Evolutionary conservation across 2,329 filamentous ascomycete species (phyloP), one percentile per base, ranked within the genome.

Genomic region (Fusarium sp.): DNA sequence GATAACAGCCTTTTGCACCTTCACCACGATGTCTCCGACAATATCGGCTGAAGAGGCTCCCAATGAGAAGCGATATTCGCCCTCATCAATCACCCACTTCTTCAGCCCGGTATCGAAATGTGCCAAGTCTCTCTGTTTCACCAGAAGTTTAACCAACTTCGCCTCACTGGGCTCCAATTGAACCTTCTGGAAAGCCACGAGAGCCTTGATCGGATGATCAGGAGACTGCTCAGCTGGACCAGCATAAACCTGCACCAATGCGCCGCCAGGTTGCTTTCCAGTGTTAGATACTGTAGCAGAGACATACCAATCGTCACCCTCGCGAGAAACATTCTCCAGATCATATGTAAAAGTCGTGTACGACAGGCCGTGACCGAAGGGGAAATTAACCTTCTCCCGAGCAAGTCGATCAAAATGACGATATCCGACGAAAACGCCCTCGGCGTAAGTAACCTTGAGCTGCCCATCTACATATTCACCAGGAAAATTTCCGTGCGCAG

Each of bases 371-470:
- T 90, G 87, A 6, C 91, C 91, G 74, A 93, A 93, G 22, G 89
- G 85, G 79, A 92, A 93, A 18, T 89, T 85, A 0, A 89, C 86
- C 10, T 86, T 84, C 14, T 88, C 85, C 36, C 85, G 82, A 4
- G 84, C 83, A 38, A 77, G 51, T 72, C 88, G 90, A 77, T 93
- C 90, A 77, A 91, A 93, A 79, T 89, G 91, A 20, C 90, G 85
- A 79, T 93, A 93, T 2, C 91, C 91, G 42, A 93, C 85, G 76
- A 90, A 92, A 54, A 93, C 85, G 38, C 90, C 91, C 78, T 93
- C 91, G 20, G 88, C 89, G 73, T 93, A 93, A 1, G 90, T 82
- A 3, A 90, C 89, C 72, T 75, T 72, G 1, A 77, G 61, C 30
- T 75, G 65, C 0, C 71, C 74, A 18, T 73, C 32, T 3, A 73